Evolutionary conservation across 306 rosid species (phyloP).

Genomic region (Cucumis melo): DNA sequence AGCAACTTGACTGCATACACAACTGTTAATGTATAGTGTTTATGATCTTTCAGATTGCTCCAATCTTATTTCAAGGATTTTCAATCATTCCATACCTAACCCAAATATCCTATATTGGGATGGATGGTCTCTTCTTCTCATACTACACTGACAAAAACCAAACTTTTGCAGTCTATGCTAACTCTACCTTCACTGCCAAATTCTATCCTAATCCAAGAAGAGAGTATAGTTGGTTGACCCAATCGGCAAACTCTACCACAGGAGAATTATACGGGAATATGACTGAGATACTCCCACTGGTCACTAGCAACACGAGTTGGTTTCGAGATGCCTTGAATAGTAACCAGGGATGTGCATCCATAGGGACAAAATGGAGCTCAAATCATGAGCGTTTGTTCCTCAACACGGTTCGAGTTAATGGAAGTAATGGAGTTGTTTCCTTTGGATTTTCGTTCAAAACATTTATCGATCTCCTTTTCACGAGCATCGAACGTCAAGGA

Average conservation of each 20-base stretch:
- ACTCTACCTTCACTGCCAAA: conserved; percentile 16
- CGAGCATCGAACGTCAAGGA: conserved; percentile 11
- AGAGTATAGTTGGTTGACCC: conserved; percentile 9
- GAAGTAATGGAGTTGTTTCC: conserved; percentile 17
- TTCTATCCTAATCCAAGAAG: background rate
- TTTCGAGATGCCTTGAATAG: conserved; percentile 10
- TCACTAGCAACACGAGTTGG: conserved; percentile 15
- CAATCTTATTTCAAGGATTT: conserved; percentile 31
- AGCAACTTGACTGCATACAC: background rate
- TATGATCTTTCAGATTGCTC: conserved; percentile 30
- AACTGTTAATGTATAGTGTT: background rate
- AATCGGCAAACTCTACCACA: conserved; percentile 19
- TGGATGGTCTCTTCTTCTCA: conserved; percentile 35
- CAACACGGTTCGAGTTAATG: conserved; percentile 22
- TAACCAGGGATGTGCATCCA: conserved; percentile 16
- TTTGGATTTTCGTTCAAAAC: conserved; percentile 21
- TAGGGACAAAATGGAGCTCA: conserved; percentile 26
- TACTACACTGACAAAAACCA: conserved; percentile 19
- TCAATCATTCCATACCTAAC: conserved; percentile 28
- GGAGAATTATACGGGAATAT: conserved; percentile 33
- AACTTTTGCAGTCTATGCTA: conserved; percentile 30
- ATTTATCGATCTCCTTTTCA: conserved; percentile 16
- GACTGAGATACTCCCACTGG: background rate
- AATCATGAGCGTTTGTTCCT: conserved; percentile 16
- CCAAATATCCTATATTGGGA: conserved; percentile 34